Evolutionary conservation across 179 eudicot genomes (phyloP).

Genomic region (Drosera spatulata): DNA sequence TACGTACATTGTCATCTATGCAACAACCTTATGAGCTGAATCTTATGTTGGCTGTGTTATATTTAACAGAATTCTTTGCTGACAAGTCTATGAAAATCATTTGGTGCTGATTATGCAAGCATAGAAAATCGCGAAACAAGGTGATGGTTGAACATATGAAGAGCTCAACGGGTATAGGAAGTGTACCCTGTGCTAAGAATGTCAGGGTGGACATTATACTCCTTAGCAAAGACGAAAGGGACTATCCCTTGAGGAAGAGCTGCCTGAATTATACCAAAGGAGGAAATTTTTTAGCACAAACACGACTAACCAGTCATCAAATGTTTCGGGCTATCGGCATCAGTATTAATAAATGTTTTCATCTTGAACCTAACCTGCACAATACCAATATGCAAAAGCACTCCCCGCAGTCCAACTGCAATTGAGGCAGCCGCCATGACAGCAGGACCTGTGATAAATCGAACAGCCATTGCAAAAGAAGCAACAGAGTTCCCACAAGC

Average conservation of each 20-base stretch:
- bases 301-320: background rate
- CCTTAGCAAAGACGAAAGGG: background rate
- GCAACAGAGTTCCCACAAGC: slow-evolving; percentile 38
- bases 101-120: no score
- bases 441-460: slow-evolving; percentile 7
- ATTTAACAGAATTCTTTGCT: no score
- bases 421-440: slow-evolving; percentile 35
- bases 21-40: no score
- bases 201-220: no score
- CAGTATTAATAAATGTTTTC: background rate
- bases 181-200: slow-evolving; percentile 35
- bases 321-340: background rate
- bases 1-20: no score
- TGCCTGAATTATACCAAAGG: slow-evolving; percentile 29
- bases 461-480: no score
- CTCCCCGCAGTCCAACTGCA: slow-evolving; percentile 29
- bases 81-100: background rate
- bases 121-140: background rate
- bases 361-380: slow-evolving; percentile 26
- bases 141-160: background rate
- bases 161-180: background rate
- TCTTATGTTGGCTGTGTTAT: no score
- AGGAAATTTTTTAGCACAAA: background rate
- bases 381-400: slow-evolving; percentile 24
- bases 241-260: slow-evolving; percentile 80